Evolutionary conservation across 2,329 filamentous ascomycete species (phyloP).

Genomic region (Pseudopyricularia cyperi): DNA sequence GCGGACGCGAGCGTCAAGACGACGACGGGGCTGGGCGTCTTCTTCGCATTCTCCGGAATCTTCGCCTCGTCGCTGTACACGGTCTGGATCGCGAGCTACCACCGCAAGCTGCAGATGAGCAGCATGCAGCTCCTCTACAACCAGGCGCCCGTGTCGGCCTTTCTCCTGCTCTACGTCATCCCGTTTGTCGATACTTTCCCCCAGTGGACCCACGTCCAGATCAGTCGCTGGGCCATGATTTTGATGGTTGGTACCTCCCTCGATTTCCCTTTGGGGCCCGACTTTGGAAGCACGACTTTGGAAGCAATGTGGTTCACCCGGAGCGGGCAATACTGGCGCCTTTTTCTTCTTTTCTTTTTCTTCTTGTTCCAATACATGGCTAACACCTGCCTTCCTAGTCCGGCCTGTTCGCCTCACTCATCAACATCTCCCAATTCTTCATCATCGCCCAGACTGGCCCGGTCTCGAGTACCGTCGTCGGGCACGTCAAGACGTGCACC

Average conservation of each 20-base stretch:
- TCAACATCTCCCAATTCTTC: conserved; percentile 53
- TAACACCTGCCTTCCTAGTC: conserved; percentile 26
- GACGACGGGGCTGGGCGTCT: conserved; percentile 43
- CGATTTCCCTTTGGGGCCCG: no score
- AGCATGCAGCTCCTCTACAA: conserved; percentile 60
- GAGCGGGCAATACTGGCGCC: no score
- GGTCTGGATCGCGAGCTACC: conserved; percentile 54
- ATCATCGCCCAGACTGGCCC: conserved; percentile 49
- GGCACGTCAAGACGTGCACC: conserved; percentile 51
- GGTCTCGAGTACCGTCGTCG: conserved; percentile 52
- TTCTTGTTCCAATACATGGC: neutral
- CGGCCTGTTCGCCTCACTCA: conserved; percentile 47
- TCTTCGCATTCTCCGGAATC: conserved; percentile 52
- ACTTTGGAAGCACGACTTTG: no score
- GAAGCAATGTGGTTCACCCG: no score
- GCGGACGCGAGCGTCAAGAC: conserved; percentile 35
- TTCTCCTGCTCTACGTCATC: conserved; percentile 51
- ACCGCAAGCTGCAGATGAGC: conserved; percentile 50
- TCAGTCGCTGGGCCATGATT: conserved; percentile 44
- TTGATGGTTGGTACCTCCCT: conserved; percentile 27
- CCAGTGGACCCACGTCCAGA: conserved; percentile 34
- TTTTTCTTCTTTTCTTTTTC: no score
- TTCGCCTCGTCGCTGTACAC: conserved; percentile 56
- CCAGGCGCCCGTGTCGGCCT: conserved; percentile 49
- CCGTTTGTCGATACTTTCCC: conserved; percentile 54